Evolutionary conservation across 2,329 filamentous ascomycete species (phyloP).

Genomic region (Metarhizium rileyi): DNA sequence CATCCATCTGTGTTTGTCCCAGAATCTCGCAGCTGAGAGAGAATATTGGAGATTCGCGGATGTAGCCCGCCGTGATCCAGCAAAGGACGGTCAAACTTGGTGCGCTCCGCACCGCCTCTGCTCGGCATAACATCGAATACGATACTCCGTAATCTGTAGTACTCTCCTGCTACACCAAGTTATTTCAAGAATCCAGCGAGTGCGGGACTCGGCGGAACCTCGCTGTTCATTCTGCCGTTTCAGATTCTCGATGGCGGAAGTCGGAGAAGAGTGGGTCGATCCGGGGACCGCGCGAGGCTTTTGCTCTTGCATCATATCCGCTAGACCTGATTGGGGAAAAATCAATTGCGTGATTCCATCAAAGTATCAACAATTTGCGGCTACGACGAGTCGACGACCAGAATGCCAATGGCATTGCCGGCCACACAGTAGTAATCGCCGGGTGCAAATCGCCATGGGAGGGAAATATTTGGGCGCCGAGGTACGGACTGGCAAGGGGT

Average conservation of each 20-base stretch:
- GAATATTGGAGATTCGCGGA: too few species aligned
- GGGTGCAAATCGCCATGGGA: slow-evolving; percentile 1
- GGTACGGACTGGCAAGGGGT: background rate
- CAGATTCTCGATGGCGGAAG: slow-evolving; percentile 5
- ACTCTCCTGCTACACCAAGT: too few species aligned
- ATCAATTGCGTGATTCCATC: slow-evolving; percentile 31
- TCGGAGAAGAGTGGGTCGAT: slow-evolving; percentile 8
- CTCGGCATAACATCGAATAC: too few species aligned
- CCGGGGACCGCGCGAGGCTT: slow-evolving; percentile 8
- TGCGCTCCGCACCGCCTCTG: too few species aligned
- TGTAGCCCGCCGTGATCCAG: too few species aligned
- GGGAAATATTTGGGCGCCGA: slow-evolving; percentile 8
- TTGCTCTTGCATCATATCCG: slow-evolving; percentile 17
- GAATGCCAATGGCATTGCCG: slow-evolving; percentile 2
- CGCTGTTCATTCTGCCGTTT: background rate
- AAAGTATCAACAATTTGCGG: slow-evolving; percentile 25
- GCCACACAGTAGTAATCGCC: background rate
- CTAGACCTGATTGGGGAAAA: slow-evolving; percentile 22
- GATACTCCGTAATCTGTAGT: too few species aligned
- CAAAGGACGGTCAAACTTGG: too few species aligned
- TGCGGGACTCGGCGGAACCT: slow-evolving; percentile 8
- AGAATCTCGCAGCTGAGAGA: too few species aligned
- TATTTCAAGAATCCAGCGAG: background rate
- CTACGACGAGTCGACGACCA: background rate
- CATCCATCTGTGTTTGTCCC: too few species aligned